A percentile compares a stretch with the other conserved stretches of the same genome.
These are phyloP conservation scores for Mayamaea pseudoterrestris DNA, from an alignment of 108 stramenopile genomes.

Conservation along the genomic window DNA sequence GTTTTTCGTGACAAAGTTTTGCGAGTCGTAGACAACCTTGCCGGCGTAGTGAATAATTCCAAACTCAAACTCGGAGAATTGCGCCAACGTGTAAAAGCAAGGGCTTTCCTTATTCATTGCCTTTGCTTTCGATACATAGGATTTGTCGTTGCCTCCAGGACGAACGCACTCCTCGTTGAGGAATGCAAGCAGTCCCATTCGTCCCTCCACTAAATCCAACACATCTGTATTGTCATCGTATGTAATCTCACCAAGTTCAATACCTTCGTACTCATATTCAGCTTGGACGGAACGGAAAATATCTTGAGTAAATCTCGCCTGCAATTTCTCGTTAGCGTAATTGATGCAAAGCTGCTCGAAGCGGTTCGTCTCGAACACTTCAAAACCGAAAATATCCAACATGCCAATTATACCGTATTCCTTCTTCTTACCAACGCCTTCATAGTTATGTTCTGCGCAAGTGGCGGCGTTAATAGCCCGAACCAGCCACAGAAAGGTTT, in stretches of 20 bases:
- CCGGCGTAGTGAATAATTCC: slow-evolving; percentile 94
- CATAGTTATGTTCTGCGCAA: slow-evolving; percentile 38
- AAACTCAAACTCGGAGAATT: slow-evolving; percentile 58
- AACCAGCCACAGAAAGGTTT: slow-evolving; percentile 77
- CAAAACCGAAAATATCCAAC: slow-evolving; percentile 96
- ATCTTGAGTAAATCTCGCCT: slow-evolving; percentile 86
- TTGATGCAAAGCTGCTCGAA: slow-evolving; percentile 92
- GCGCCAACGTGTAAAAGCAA: slow-evolving; percentile 41
- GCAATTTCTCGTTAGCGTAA: slow-evolving; percentile 88
- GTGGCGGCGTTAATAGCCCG: slow-evolving; percentile 74
- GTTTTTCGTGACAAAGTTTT: slow-evolving; percentile 80
- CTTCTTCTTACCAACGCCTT: slow-evolving; percentile 7
- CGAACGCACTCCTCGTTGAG: slow-evolving; percentile 95
- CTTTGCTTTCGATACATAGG: slow-evolving; percentile 63
- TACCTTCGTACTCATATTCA: slow-evolving; percentile 89
- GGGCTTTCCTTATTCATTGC: slow-evolving; percentile 44
- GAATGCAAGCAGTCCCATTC: slow-evolving; percentile 81
- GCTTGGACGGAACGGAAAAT: slow-evolving; percentile 83
- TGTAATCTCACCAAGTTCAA: slow-evolving; percentile 72
- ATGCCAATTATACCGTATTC: slow-evolving; percentile 77
- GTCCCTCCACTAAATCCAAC: slow-evolving; percentile 88
- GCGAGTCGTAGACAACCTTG: slow-evolving; percentile 76
- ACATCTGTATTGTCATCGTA: slow-evolving; percentile 92
- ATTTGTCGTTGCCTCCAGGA: slow-evolving; percentile 78
- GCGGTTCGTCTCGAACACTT: slow-evolving; percentile 78